Evolutionary conservation across 345 rosid species (phyloP).

Genomic region (Angophora floribunda): DNA sequence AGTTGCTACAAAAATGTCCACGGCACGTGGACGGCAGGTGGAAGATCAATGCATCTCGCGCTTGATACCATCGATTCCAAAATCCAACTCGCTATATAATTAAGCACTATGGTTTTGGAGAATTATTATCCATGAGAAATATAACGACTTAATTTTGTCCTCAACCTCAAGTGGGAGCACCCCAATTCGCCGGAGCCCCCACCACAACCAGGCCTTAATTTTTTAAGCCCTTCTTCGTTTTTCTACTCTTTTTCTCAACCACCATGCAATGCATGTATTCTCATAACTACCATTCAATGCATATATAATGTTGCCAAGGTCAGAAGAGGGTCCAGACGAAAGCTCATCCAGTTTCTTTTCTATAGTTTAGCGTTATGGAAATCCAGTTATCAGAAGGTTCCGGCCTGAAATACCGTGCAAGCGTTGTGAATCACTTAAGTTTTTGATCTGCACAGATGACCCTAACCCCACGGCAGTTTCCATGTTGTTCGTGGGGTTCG

Average conservation of each 20-base stretch:
- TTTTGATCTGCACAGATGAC: neutral
- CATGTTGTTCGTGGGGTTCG: neutral
- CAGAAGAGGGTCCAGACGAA: neutral
- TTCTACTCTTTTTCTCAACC: neutral
- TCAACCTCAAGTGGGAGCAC: neutral
- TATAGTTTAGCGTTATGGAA: neutral
- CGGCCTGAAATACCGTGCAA: neutral
- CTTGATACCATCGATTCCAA: neutral
- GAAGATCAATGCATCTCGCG: neutral
- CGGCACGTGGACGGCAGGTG: neutral
- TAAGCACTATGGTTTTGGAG: neutral
- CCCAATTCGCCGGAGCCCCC: neutral
- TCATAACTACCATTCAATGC: neutral
- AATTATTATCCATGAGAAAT: neutral
- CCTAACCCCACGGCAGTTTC: neutral
- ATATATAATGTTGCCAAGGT: neutral
- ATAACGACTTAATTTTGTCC: neutral
- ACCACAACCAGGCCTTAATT: neutral
- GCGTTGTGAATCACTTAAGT: neutral
- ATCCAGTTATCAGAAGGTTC: neutral
- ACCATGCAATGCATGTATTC: neutral
- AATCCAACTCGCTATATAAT: conserved; percentile 1
- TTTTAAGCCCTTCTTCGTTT: neutral
- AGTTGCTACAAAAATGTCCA: neutral
- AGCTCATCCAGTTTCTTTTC: neutral